Evolutionary conservation across 345 rosid species (phyloP).

Genomic region (Theobroma cacao): DNA sequence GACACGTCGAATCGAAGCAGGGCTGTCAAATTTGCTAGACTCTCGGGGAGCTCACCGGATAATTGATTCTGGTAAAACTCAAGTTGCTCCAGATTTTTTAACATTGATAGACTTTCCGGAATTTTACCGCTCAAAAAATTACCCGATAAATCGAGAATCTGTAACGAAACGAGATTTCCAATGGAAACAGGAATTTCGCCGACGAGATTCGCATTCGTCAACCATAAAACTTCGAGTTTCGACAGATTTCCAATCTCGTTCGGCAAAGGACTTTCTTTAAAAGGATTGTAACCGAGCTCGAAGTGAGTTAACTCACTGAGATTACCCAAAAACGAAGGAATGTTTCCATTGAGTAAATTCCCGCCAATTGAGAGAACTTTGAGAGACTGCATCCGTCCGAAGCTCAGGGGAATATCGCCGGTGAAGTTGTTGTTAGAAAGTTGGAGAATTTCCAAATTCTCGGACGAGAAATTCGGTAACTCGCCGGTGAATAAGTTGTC

Average conservation of each 20-base stretch:
- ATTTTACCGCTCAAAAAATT: conserved; percentile 54
- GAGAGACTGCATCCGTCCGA: conserved; percentile 39
- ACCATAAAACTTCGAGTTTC: conserved; percentile 44
- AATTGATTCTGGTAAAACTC: conserved; percentile 48
- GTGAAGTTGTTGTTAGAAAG: conserved; percentile 43
- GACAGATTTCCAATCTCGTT: conserved; percentile 41
- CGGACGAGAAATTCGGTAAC: conserved; percentile 47
- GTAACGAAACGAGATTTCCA: conserved; percentile 36
- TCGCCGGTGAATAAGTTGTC: conserved; percentile 45
- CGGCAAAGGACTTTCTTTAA: conserved; percentile 45
- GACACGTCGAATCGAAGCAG: conserved; percentile 55
- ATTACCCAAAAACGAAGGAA: conserved; percentile 53
- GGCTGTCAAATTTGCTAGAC: conserved; percentile 42
- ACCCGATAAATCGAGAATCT: conserved; percentile 42
- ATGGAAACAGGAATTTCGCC: conserved; percentile 62
- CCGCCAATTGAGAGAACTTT: conserved; percentile 25
- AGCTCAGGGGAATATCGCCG: conserved; percentile 55
- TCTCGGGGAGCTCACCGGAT: conserved; percentile 50
- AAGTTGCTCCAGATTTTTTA: conserved; percentile 37
- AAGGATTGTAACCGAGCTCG: conserved; percentile 39
- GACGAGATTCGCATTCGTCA: conserved; percentile 25
- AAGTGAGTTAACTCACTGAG: conserved; percentile 45
- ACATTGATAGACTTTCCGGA: conserved; percentile 40
- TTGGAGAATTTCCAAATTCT: conserved; percentile 42
- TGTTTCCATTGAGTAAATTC: conserved; percentile 42